These are phyloP conservation scores for Lagenidium giganteum DNA, from an alignment of 352 stramenopile species.

Conservation along the genomic window DNA sequence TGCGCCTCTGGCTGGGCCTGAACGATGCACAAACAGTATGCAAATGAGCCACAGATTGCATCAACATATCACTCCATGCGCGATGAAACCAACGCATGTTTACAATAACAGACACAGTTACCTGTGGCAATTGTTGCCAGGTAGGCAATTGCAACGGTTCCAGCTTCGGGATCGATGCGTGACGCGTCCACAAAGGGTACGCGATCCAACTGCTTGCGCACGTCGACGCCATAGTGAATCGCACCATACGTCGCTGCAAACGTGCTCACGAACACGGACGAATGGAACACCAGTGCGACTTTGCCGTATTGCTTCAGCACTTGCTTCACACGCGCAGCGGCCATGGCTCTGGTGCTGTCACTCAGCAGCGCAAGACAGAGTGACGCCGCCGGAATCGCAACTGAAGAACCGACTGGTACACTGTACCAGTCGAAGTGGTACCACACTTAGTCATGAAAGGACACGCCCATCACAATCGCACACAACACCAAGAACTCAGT, in stretches of 20 bases:
- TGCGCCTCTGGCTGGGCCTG: constrained; percentile 57
- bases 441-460: too few species aligned
- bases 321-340: constrained; percentile 44
- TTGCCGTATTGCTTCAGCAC: constrained; percentile 93
- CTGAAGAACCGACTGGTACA: too few species aligned
- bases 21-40: neutral
- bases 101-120: constrained; percentile 3
- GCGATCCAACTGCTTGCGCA: constrained; percentile 42
- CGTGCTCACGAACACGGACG: constrained; percentile 93
- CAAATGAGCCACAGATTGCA: neutral
- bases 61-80: neutral
- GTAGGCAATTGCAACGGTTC: constrained; percentile 83
- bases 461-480: too few species aligned
- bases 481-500: too few species aligned
- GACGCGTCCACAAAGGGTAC: constrained; percentile 71
- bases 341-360: neutral
- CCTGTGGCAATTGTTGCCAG: constrained; percentile 88
- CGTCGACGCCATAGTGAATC: constrained; percentile 63
- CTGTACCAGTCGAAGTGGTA: too few species aligned
- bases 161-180: constrained; percentile 60
- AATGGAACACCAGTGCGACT: constrained; percentile 90
- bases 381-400: too few species aligned
- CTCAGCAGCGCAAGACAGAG: too few species aligned
- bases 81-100: too few species aligned
- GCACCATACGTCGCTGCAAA: constrained; percentile 82